Evolutionary conservation across 176 grass and related monocot species (phyloP), one percentile per base, ranked within the genome.

Genomic region (Carex myosuroides): DNA sequence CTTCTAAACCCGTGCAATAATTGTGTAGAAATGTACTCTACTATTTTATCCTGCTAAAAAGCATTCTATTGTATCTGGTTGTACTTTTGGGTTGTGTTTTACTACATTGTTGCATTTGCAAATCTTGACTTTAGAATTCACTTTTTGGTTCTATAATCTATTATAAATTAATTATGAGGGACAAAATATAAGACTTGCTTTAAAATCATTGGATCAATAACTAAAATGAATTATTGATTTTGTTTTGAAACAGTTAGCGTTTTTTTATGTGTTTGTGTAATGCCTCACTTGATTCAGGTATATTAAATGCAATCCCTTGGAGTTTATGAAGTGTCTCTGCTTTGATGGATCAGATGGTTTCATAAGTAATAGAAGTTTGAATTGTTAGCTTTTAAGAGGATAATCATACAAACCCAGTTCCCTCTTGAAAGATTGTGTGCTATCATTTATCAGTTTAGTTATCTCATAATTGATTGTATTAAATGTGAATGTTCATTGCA

Each of bases 281-380:
- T 73, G 70, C 70, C 70, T 73, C 42, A 29, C 73, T 77, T 77
- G 50, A 77, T 77, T 77, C 73, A 77, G 73, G 73, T 77, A 22
- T 77, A 77, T 77, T 77, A 77, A 77, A 56, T 77, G 73, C 73
- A 77, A 77, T 77, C 73, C 22, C 39, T 77, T 77, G 73, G 73
- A 77, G 70, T 29, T 77, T 77, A 55, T 77, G 50, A 77, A 77
- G 73, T 77, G 50, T 77, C 48, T 77, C 73, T 77, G 50, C 73
- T 77, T 77, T 77, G 50, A 77, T 77, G 73, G 73, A 77, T 77
- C 73, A 56, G 73, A 56, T 77, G 50, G 48, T 77, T 77, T 77
- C 50, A 77, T 56, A 56, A 33, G 4, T 56, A 77, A 77, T 77
- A 77, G 48, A 77, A 56, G 73, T 77, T 77, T 56, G 50, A 32